phyloP scores from a whole-genome alignment of 345 rosid genomes.

The Aurinia saxatilis region DNA sequence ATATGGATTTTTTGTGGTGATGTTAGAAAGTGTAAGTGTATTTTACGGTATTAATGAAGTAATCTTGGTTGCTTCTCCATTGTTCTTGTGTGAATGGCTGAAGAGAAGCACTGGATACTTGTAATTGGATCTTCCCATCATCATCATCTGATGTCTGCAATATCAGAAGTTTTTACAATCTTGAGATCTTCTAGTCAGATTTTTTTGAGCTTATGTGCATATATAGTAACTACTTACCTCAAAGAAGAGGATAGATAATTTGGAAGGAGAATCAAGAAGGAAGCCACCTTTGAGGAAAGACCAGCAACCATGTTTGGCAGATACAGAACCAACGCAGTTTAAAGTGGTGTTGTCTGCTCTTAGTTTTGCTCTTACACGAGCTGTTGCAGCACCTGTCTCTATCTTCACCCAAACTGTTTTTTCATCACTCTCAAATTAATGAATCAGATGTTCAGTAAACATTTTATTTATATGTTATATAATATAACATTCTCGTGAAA shows the following conservation, averaged over 20 bases:
- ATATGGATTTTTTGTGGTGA: not conserved
- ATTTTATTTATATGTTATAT: not conserved
- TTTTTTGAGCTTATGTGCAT: not conserved
- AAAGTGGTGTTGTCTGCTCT: constrained; percentile 34
- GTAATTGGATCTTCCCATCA: constrained; percentile 29
- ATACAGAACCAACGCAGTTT: constrained; percentile 61
- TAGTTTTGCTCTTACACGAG: constrained; percentile 56
- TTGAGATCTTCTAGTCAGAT: not conserved
- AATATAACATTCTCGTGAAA: not conserved
- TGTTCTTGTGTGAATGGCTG: constrained; percentile 68
- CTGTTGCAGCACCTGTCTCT: constrained; percentile 35
- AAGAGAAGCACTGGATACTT: constrained; percentile 44
- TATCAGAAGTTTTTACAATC: not conserved
- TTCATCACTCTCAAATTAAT: not conserved
- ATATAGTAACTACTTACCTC: constrained; percentile 31
- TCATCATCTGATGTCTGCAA: constrained; percentile 36
- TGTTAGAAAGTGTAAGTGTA: not conserved
- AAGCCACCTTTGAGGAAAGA: constrained; percentile 96
- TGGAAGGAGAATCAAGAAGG: constrained; percentile 44
- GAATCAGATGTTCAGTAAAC: not conserved
- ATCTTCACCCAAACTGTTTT: constrained; percentile 51
- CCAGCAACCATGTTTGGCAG: constrained; percentile 72
- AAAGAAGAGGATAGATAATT: constrained; percentile 38
- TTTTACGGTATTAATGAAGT: constrained; percentile 45
- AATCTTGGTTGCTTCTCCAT: constrained; percentile 62